Base-by-base conservation (phyloP, 1,139 yeast species). In the Suhomyces maxii region DNA sequence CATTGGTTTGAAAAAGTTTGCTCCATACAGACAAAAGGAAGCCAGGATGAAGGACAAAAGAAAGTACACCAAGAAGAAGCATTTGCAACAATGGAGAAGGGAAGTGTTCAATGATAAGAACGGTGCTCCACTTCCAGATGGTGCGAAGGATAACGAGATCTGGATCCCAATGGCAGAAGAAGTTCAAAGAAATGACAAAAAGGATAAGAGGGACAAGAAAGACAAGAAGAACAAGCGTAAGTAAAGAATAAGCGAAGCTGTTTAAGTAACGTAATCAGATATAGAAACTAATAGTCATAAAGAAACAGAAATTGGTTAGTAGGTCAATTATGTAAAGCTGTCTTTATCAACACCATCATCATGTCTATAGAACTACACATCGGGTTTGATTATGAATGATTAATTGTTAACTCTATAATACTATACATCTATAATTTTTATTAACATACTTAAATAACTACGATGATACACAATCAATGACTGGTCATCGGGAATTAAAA, bases 1-100 rank as follows among this genome's bases (percentile, higher is more conserved):
- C 60, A 85, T 89, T 51, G 95, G 97, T 11, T 72, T 95, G 56
- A 93, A 93, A 72, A 91, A 91, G 65, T 83, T 93, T 57, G 98
- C 98, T 0, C 93, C 98, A 26, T 95, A 88, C 65, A 81, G 97
- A 63, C 82, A 90, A 25, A 79, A 80, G 52, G 96, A 89, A 49
- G 75, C 79, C 56, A 77, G 84, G 54, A 69, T 77, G 56, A 89
- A 85, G 63, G 99, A 95, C 64, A 86, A 83, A 66, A 78, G 95
- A 61, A 89, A 89, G 69, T 87, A 80, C 49, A 82, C 91, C 36
- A 93, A 91, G 75, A 83, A 84, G 71, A 86, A 81, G 68, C 80
- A 95, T 56, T 69, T 93, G 51, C 80, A 86, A 57, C 95, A 89
- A 57, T 95, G 99, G 99, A 83, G 96, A 66, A 82, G 84, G 65